Percentiles rank a stretch among this genome's conserved stretches.
phyloP scores from a whole-genome alignment of 257 asterid species.

The Capsicum baccatum region DNA sequence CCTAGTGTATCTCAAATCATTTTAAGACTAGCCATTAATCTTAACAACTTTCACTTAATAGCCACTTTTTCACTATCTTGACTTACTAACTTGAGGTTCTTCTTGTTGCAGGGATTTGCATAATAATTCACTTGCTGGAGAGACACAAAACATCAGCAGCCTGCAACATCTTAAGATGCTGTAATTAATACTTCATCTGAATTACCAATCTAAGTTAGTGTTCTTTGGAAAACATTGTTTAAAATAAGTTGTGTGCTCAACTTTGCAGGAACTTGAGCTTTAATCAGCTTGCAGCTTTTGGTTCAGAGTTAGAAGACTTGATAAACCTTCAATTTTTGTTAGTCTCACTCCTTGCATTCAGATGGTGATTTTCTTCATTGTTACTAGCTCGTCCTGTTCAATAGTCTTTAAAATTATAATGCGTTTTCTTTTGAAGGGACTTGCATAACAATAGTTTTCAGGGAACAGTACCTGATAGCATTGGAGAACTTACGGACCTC shows the following conservation, averaged over 20 bases:
- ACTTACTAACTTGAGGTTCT: conserved; percentile 25
- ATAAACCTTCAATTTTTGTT: conserved; percentile 85
- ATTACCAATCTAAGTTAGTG: neutral
- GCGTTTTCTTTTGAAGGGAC: conserved; percentile 59
- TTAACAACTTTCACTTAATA: neutral
- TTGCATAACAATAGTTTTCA: conserved; percentile 81
- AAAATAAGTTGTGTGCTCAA: neutral
- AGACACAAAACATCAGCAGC: conserved; percentile 80
- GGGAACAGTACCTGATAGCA: conserved; percentile 75
- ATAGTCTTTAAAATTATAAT: conserved; percentile 4
- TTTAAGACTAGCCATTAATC: conserved; percentile 51
- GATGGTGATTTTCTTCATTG: neutral
- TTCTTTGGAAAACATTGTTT: neutral
- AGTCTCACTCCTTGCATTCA: conserved; percentile 42
- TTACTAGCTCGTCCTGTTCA: neutral
- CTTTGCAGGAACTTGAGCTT: conserved; percentile 86
- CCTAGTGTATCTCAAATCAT: conserved; percentile 72
- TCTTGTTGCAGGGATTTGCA: conserved; percentile 72
- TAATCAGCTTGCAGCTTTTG: conserved; percentile 76
- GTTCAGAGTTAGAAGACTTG: conserved; percentile 87
- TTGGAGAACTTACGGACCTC: conserved; percentile 78
- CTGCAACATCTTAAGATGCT: conserved; percentile 82
- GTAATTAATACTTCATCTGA: conserved; percentile 53
- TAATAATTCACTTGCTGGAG: conserved; percentile 84
- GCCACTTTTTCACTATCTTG: neutral